Evolutionary conservation across 2,329 filamentous ascomycete species (phyloP), one percentile per base, ranked within the genome.

Genomic region (Leptographium lundbergii): DNA sequence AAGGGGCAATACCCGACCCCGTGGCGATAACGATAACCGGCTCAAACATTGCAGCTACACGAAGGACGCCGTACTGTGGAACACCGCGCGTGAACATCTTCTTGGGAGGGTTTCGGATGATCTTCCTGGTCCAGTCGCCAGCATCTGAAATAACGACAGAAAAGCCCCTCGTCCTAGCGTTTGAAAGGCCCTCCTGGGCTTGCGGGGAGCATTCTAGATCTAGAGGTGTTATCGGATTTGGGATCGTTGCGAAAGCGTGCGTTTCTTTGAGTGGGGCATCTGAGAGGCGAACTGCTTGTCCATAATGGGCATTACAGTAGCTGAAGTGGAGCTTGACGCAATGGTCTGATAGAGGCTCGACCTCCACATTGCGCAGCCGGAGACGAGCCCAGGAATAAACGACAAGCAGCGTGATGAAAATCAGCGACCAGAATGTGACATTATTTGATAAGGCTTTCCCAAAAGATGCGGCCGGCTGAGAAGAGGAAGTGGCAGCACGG

Each of bases 201-300:
- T 4, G 17, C 14, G 42, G 6, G 19, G 42, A 19, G 17, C 42
- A 22, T n/a, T 45, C 42, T n/a, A 45, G 42, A n/a, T 45, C 42
- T 45, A 19, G 19, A 19, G 19, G 19, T 19, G 14, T 10, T 24
- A 10, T 54, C 50, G 80, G 76, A 61, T 82, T 78, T 1, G 86
- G 83, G 61, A 91, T 87, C 1, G 85, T 85, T 51, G 87, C 88
- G 67, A 91, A 91, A 0, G 84, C 81, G 71, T 91, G 88, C 77
- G 86, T 89, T 70, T 91, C 87, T 10, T 78, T 71, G 47, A 89
- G 74, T 0, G 87, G 86, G 10, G 77, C 75, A 57, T 79, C 77
- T 3, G 86, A 81, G 27, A 90, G 71, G 48, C 85, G 81, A 57
- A 82, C 75, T 53, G 77, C 78, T 59, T 79, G 77, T 62, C 81